phyloP scores from a whole-genome alignment of 352 stramenopile genomes.

The Globisporangium acanthophoron region DNA sequence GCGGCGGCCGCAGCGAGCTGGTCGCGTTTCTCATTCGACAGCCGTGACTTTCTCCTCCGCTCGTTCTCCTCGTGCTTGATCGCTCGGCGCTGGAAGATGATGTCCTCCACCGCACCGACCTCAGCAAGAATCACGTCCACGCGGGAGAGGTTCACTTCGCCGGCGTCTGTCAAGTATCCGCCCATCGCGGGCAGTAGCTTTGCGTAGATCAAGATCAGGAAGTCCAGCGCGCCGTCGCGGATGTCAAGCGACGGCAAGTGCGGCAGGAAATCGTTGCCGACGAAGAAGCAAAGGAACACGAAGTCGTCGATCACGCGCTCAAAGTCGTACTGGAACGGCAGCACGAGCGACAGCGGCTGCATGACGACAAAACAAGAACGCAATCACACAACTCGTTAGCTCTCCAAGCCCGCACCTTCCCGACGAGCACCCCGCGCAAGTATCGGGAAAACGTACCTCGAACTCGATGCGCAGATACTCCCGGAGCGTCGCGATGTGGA shows the following conservation, averaged over 20 bases:
- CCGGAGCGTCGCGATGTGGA: conserved; percentile 91
- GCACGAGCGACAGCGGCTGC: conserved; percentile 44
- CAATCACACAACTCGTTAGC: not conserved
- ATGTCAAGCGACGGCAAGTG: too few species aligned
- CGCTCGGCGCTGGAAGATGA: conserved; percentile 89
- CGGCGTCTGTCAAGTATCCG: conserved; percentile 96
- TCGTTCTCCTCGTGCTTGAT: conserved; percentile 84
- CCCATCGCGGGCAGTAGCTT: conserved; percentile 50
- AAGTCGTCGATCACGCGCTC: conserved; percentile 97
- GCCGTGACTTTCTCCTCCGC: conserved; percentile 50
- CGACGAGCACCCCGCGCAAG: too few species aligned
- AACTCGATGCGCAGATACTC: conserved; percentile 96
- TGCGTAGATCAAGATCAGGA: conserved; percentile 97
- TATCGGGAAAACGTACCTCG: conserved; percentile 23
- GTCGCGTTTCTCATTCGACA: conserved; percentile 70
- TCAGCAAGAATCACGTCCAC: conserved; percentile 96
- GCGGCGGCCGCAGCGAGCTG: conserved; percentile 51
- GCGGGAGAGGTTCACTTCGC: conserved; percentile 91
- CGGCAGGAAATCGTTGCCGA: too few species aligned
- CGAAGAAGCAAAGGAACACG: too few species aligned
- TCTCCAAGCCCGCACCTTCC: too few species aligned
- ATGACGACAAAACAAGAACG: conserved; percentile 1
- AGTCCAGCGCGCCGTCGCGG: conserved; percentile 89
- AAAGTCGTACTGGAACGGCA: conserved; percentile 95
- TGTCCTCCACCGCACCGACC: conserved; percentile 95